phyloP scores from a whole-genome alignment of 1,284 basidiomycete genomes.

The Testicularia cyperi region DNA sequence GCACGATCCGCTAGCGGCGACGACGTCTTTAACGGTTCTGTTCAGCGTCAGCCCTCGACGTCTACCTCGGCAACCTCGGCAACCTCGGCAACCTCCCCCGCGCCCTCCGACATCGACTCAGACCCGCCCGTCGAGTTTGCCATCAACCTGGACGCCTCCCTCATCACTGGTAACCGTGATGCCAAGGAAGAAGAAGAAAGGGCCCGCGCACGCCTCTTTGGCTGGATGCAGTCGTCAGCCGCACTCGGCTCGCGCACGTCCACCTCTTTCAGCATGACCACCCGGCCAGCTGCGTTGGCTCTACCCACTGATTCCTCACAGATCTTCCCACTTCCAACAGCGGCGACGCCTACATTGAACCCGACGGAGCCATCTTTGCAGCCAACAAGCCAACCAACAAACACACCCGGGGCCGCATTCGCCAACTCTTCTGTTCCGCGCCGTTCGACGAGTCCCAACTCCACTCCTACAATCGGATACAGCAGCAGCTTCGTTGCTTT shows the following conservation, averaged over 20 bases:
- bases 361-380: too few relatives aligned
- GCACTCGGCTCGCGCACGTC: constrained; percentile 1
- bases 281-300: too few relatives aligned
- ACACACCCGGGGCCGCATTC: too few relatives aligned
- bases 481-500: too few relatives aligned
- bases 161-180: constrained; percentile 21
- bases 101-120: constrained; percentile 3
- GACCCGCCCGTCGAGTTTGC: constrained; percentile 3
- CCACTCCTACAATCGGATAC: too few relatives aligned
- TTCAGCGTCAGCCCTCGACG: constrained; percentile 6
- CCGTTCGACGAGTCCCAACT: too few relatives aligned
- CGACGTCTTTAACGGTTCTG: neutral
- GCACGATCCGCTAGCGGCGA: constrained; percentile 10
- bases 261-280: neutral
- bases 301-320: too few relatives aligned
- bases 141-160: constrained; percentile 9
- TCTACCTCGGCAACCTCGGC: constrained; percentile 12
- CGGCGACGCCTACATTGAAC: too few relatives aligned
- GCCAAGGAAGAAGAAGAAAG: constrained; percentile 26
- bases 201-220: constrained; percentile 6
- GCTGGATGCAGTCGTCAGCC: constrained; percentile 6
- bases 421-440: too few relatives aligned
- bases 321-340: too few relatives aligned
- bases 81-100: constrained; percentile 7
- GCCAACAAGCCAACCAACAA: too few relatives aligned